Evolutionary conservation across 768 basidiomycete species (phyloP).

Genomic region (Suillus placidus): DNA sequence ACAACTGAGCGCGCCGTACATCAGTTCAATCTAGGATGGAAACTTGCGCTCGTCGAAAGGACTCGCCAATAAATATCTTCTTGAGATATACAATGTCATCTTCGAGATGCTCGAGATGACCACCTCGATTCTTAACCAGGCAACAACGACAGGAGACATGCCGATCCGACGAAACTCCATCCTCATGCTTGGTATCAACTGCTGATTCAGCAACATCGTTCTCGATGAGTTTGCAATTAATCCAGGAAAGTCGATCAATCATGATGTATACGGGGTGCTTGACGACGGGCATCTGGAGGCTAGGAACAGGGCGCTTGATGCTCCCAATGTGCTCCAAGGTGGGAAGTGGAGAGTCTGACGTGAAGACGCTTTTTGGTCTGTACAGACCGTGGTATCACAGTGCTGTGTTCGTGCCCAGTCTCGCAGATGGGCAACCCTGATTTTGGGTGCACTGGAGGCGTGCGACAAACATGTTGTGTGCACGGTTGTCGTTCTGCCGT

Average conservation of each 20-base stretch:
- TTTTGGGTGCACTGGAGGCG: not conserved
- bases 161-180: conserved; percentile 22
- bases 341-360: conserved; percentile 8
- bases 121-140: conserved; percentile 19
- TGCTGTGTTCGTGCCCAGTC: not conserved
- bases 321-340: conserved; percentile 24
- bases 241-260: not conserved
- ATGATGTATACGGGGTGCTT: conserved; percentile 11
- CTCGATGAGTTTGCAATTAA: conserved; percentile 1
- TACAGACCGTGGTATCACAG: conserved; percentile 22
- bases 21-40: conserved; percentile 28
- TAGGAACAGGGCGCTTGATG: conserved; percentile 11
- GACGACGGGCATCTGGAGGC: conserved; percentile 14
- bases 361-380: conserved; percentile 30
- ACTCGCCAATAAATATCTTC: conserved; percentile 23
- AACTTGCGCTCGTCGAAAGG: conserved; percentile 27
- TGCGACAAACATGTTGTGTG: not conserved
- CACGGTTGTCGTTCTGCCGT: conserved; percentile 10
- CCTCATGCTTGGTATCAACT: conserved; percentile 35
- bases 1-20: not conserved
- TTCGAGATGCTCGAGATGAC: conserved; percentile 29
- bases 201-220: conserved; percentile 16
- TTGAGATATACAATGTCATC: conserved; percentile 29
- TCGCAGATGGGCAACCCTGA: conserved; percentile 11
- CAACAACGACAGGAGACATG: conserved; percentile 12